Evolutionary conservation across 768 basidiomycete genomes (phyloP).

Genomic region (Pisolithus microcarpus): DNA sequence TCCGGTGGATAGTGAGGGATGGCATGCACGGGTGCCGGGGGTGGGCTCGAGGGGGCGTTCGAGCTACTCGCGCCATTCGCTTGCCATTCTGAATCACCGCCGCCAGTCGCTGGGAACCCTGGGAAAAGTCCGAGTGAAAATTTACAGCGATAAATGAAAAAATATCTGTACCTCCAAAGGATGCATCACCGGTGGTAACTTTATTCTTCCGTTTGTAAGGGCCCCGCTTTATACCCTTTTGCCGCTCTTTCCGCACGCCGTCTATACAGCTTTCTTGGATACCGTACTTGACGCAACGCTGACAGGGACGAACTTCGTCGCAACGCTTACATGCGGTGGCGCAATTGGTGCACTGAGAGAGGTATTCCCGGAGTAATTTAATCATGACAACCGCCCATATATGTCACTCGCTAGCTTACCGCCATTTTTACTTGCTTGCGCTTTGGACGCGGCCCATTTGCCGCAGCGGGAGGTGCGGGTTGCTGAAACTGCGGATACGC

Average conservation of each 20-base stretch:
- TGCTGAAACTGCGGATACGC: slow-evolving; percentile 26
- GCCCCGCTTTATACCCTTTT: slow-evolving; percentile 52
- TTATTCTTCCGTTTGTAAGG: slow-evolving; percentile 51
- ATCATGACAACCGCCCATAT: slow-evolving; percentile 2
- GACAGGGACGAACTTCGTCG: slow-evolving; percentile 54
- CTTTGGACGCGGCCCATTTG: slow-evolving; percentile 30
- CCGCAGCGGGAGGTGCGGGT: slow-evolving; percentile 14
- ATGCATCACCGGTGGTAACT: slow-evolving; percentile 12
- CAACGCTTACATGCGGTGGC: slow-evolving; percentile 52
- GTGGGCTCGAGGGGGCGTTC: slow-evolving; percentile 9
- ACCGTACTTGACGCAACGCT: slow-evolving; percentile 58
- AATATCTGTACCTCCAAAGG: slow-evolving; percentile 16
- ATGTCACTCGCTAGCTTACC: slow-evolving; percentile 27
- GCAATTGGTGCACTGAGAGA: slow-evolving; percentile 47
- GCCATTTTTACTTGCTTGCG: slow-evolving; percentile 57
- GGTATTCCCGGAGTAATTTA: background rate
- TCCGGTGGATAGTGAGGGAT: slow-evolving; percentile 31
- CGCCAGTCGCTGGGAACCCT: slow-evolving; percentile 10
- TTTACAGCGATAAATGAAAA: slow-evolving; percentile 2
- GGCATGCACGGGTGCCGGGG: slow-evolving; percentile 21
- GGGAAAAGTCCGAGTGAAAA: slow-evolving; percentile 8
- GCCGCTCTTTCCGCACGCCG: slow-evolving; percentile 57
- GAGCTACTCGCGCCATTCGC: slow-evolving; percentile 13
- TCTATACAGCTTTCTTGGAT: slow-evolving; percentile 51
- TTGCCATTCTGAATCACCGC: slow-evolving; percentile 31